Evolutionary conservation across 345 rosid species (phyloP), one percentile per base, ranked within the genome.

Genomic region (Gossypioides kirkii): DNA sequence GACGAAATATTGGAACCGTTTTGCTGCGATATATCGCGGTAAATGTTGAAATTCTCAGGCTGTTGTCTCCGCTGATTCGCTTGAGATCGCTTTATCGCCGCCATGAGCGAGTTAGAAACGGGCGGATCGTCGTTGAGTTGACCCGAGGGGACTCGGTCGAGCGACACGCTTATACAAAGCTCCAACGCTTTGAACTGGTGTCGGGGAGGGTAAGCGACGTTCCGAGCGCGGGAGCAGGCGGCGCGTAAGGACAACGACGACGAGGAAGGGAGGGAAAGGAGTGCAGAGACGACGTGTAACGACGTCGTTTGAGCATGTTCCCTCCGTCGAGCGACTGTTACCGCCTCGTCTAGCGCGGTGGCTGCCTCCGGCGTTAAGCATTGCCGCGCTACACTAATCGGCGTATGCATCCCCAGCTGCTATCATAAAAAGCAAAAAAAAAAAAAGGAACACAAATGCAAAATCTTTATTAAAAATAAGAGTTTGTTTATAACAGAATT

Each of bases 1-100:
- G 87, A 75, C 11, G 89, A 82, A 55, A 77, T 73, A 0, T 81
- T 65, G 2, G 83, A 74, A 59, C 76, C 77, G 41, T 84, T 80
- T 18, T 78, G 86, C 72, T 79, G 83, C 8, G 89, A 76, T 13
- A 88, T 79, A 59, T 91, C 91, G 69, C 91, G 93, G 65, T 88
- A 91, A n/a, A 92, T 20, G 61, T 91, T 90, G 70, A 88, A 89
- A 38, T 85, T 90, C 80, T 94, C 97, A 0, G 97, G 98, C 50
- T 86, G 89, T 11, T 87, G 89, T 13, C 97, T 80, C 45, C 97
- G 83, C 52, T 94, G 98, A 66, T 89, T 90, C 26, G 98, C 97
- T 78, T 94, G 98, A 9, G 98, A 90, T 13, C 98, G 86, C 76
- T 92, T 92, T 72, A 94, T 92, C 8, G 98, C 98, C 6, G 98